A percentile compares a stretch with the other conserved stretches of the same genome.
Conservation (phyloP, 805 yeast species). For the Zygosaccharomyces rouxii region DNA sequence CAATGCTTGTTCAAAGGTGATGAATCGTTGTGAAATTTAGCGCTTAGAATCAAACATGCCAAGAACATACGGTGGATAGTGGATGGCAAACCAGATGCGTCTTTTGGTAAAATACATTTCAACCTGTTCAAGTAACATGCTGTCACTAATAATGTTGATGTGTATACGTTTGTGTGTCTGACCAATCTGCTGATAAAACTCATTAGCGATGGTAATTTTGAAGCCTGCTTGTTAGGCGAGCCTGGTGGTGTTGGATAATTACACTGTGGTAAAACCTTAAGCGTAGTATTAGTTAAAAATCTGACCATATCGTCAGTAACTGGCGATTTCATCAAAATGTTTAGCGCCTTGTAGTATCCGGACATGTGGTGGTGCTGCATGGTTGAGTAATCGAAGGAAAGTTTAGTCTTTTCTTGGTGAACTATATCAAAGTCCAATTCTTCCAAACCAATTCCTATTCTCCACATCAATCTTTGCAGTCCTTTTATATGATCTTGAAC, state of each 20-base stretch:
- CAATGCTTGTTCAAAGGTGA: conserved; percentile 76
- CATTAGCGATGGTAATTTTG: conserved; percentile 57
- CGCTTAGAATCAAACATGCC: conserved; percentile 67
- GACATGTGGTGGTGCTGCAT: conserved; percentile 16
- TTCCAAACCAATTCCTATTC: not conserved
- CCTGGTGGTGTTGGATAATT: conserved; percentile 36
- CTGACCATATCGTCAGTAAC: conserved; percentile 73
- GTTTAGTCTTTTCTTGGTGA: not conserved
- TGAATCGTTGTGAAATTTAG: conserved; percentile 73
- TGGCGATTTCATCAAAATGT: conserved; percentile 56
- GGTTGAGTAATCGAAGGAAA: not conserved
- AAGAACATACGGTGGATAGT: conserved; percentile 74
- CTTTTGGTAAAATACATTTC: conserved; percentile 56
- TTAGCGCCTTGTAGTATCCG: conserved; percentile 49
- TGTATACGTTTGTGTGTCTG: conserved; percentile 71
- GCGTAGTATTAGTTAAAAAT: conserved; percentile 59
- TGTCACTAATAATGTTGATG: conserved; percentile 72
- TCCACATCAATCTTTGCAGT: not conserved
- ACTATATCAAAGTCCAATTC: not conserved
- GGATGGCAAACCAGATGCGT: conserved; percentile 73
- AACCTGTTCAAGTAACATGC: conserved; percentile 62
- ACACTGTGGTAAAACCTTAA: conserved; percentile 56
- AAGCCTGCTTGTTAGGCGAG: conserved; percentile 22
- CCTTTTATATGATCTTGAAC: conserved; percentile 5
- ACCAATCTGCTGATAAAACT: conserved; percentile 69